Evolutionary conservation across 331 rosid genomes (phyloP).

Genomic region (Arachis monticola): DNA sequence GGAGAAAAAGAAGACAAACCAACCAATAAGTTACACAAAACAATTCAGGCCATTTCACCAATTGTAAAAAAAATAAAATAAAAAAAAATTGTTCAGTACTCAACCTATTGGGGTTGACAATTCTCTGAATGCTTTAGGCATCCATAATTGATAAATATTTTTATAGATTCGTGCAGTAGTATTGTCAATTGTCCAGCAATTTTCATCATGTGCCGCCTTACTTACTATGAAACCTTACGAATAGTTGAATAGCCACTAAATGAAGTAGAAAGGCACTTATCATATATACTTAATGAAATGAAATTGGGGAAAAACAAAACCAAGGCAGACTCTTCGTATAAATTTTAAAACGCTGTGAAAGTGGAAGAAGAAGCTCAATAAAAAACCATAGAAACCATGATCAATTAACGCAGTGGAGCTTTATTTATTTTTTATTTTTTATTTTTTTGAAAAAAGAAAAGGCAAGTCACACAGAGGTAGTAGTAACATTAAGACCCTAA

Average conservation of each 20-base stretch:
- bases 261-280: neutral
- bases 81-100: neutral
- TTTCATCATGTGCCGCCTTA: too few species aligned
- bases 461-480: neutral
- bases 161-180: neutral
- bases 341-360: conserved; percentile 4
- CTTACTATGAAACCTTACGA: too few species aligned
- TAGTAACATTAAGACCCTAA: neutral
- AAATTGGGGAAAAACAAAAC: neutral
- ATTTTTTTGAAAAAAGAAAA: too few species aligned
- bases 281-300: neutral
- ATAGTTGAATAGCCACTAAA: neutral
- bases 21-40: conserved; percentile 24
- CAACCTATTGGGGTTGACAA: conserved; percentile 7
- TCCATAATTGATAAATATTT: conserved; percentile 1
- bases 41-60: conserved; percentile 1
- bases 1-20: neutral
- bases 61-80: neutral
- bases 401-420: neutral
- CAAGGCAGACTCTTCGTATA: neutral
- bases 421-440: too few species aligned
- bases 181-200: too few species aligned
- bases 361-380: neutral
- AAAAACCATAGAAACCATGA: neutral
- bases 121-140: conserved; percentile 1